Percentiles rank a stretch among this genome's conserved stretches.
Conservation (phyloP, 164 flowering plant genomes). For the Santalum album region DNA sequence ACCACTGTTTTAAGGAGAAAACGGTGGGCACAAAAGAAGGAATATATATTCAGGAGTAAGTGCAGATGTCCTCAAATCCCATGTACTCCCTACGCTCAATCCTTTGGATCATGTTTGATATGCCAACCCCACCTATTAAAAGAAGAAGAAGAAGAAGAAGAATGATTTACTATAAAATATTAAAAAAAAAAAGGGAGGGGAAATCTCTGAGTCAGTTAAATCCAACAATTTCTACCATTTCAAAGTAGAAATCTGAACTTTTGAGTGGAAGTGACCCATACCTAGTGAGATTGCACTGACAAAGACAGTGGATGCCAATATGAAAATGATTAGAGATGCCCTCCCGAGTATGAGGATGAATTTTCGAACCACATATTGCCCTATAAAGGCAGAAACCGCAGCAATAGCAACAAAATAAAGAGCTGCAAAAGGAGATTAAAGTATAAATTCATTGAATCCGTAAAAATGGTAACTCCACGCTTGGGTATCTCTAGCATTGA, state of each 20-base stretch:
- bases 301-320: conserved; percentile 12
- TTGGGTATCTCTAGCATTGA: no score
- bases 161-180: no score
- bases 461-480: no score
- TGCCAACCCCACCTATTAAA: conserved; percentile 33
- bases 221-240: background rate
- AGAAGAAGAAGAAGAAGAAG: background rate
- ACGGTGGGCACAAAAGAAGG: no score
- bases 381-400: conserved; percentile 9
- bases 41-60: no score
- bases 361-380: conserved; percentile 9
- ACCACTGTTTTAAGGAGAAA: no score
- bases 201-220: background rate
- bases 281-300: conserved; percentile 16
- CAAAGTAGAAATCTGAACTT: background rate
- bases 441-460: no score
- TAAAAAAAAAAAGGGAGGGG: background rate
- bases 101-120: conserved; percentile 17
- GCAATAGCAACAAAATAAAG: conserved; percentile 9
- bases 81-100: conserved; percentile 24
- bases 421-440: conserved; percentile 8
- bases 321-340: conserved; percentile 16
- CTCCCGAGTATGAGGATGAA: conserved; percentile 12
- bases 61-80: conserved; percentile 35
- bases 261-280: background rate